A percentile compares a stretch with the other conserved stretches of the same genome.
These are phyloP conservation scores for Phytophthora cactorum DNA, from an alignment of 352 stramenopile genomes.

Conservation along the genomic window DNA sequence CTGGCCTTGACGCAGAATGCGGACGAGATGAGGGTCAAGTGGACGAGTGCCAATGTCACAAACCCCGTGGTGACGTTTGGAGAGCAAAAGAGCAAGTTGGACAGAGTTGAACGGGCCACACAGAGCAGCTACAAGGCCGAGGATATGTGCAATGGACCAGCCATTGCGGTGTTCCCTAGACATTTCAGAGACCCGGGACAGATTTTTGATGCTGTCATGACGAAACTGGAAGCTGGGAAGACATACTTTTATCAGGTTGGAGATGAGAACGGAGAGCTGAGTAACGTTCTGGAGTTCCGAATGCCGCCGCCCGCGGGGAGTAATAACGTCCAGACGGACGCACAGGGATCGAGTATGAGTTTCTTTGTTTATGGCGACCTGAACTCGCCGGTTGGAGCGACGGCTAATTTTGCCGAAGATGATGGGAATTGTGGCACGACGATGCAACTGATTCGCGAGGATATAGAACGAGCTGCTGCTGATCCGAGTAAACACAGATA, in stretches of 20 bases:
- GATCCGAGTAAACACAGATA: slow-evolving; percentile 54
- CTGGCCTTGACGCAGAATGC: slow-evolving; percentile 40
- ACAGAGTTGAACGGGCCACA: slow-evolving; percentile 18
- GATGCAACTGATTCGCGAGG: slow-evolving; percentile 42
- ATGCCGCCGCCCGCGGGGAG: slow-evolving; percentile 34
- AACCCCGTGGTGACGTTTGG: slow-evolving; percentile 49
- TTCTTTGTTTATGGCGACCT: slow-evolving; percentile 85
- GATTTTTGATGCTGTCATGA: slow-evolving; percentile 52
- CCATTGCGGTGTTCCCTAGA: slow-evolving; percentile 22
- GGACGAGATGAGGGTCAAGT: slow-evolving; percentile 61
- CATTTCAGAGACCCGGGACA: slow-evolving; percentile 45
- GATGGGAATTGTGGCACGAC: slow-evolving; percentile 45
- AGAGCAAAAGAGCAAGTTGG: slow-evolving; percentile 24
- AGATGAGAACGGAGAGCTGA: slow-evolving; percentile 33
- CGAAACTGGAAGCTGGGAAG: slow-evolving; percentile 35
- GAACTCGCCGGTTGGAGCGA: slow-evolving; percentile 37
- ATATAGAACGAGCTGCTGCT: slow-evolving; percentile 35
- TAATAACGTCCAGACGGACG: slow-evolving; percentile 21
- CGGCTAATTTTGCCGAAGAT: slow-evolving; percentile 37
- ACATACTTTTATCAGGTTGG: slow-evolving; percentile 51
- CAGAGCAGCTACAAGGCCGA: slow-evolving; percentile 35
- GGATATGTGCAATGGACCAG: slow-evolving; percentile 42
- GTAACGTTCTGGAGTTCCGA: slow-evolving; percentile 37
- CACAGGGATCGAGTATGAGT: slow-evolving; percentile 44
- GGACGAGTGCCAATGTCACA: slow-evolving; percentile 52